Base-by-base conservation (phyloP, 352 stramenopile genomes). In the Pythium rishiriense region DNA sequence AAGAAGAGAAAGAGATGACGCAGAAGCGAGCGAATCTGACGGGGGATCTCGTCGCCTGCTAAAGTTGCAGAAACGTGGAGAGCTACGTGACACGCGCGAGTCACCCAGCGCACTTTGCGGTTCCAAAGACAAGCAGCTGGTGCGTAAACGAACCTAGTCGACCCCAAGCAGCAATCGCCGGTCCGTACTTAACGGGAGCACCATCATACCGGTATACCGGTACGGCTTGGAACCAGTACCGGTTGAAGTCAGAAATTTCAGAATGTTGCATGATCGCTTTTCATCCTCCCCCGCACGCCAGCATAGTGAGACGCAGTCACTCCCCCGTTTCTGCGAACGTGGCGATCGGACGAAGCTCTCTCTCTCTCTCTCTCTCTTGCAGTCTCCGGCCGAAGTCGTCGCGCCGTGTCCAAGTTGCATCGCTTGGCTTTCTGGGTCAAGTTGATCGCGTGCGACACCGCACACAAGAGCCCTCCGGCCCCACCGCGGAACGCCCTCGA, bases 71-170 rank as follows among this genome's bases (percentile, higher is more conserved):
- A 68, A 68, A 63, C 46, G 47, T 43, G 29, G 43, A 46, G 19
- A 7, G 60, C 1, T 15, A 9, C 46, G 60, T 73, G 66, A 73
- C 66, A 69, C 59, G 66, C 60, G 43, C 66, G 56, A 54, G 66
- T 73, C 66, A 73, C 52, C 39, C 31, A 53, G 39, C 22, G 17
- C 39, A 19, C 10, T 39, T 64, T 45, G 22, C 56, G 41, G 54
- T 45, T 37, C 35, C 48, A 71, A 53, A 62, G 57, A 64, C 62
- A 64, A 50, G 51, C 60, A 61, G 24, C 57, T 50, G 35, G 45
- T 2, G 25, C 4, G 35, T 24, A 24, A 26, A 10, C 59, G 53
- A 46, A 68, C 53, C 52, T 63, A 58, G 26, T 10, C 17, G 11
- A 19, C 8, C 37, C 62, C 35, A 68, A 68, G 53, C 51, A 67